Evolutionary conservation across 2,329 filamentous ascomycete species (phyloP), one percentile per base, ranked within the genome.

Genomic region (Beauveria sp.): DNA sequence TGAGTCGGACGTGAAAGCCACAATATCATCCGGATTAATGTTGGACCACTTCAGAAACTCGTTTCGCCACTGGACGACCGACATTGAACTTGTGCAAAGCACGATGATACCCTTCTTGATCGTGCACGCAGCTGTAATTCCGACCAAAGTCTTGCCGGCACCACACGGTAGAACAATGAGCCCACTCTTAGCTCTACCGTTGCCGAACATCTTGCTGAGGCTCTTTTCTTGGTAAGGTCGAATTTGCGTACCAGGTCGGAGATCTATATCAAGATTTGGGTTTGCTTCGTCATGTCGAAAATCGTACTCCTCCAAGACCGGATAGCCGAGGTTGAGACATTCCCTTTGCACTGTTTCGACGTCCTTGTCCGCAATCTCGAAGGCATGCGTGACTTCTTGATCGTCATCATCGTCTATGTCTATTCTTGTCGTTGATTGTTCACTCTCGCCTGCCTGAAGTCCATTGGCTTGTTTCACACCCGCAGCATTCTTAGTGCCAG

Each of bases 11-110:
- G 95, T 97, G 74, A 99, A 99, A 60, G 96, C 87, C 34, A 93
- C 91, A 69, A 99, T 93, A 70, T 97, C 92, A 66, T 93, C 88
- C 0, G 93, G 91, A 67, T 93, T 89, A 69, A 86, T 96, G 70
- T 98, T 98, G 59, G 93, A 97, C 95, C 95, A 99, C 69, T 97
- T 96, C 65, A 98, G 78, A 71, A 99, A 99, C 71, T 99, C 95
- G 63, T 95, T 88, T 63, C 92, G 83, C 95, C 95, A 99, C 73
- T 99, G 95, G 22, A 96, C 89, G 6, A 96, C 95, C 7, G 92
- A 97, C 93, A 99, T 99, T 59, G 91, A 93, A 71, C 91, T 96
- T 2, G 95, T 99, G 77, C 92, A 96, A 22, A 99, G 85, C 8
- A 99, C 91, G 62, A 99, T 93, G 24, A 93, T 87, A 12, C 93